Base-by-base conservation (phyloP, 78 protist genomes). In the Dictyostelium brefeldianum region DNA sequence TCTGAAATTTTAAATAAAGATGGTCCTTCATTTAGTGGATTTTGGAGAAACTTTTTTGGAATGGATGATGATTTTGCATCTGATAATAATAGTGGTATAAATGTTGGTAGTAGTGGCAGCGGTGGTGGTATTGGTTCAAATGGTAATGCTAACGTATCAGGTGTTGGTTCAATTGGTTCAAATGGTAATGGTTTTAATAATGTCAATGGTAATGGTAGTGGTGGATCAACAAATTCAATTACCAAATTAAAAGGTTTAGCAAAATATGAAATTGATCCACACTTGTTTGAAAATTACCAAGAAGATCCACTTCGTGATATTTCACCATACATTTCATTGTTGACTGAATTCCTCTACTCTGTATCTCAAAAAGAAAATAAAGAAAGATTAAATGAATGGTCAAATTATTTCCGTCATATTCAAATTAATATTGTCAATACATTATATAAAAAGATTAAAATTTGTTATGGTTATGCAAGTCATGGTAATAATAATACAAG, bases 361-460 rank as follows among this genome's bases (percentile, higher is more conserved):
- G 57, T 78, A 5, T 87, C 93, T 8, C 93, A 87, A 51, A 87
- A 64, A 64, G 93, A 87, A 73, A 64, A 53, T 7, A 87, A 65
- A 77, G 93, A 87, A 14, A 75, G 80, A 27, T 62, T 87, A 47
- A 77, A 15, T 48, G 93, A 87, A n/a, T 87, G 84, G 83, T 81
- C 93, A 36, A 77, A 43, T 20, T 41, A 22, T 41, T 87, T 75
- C 69, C 50, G 75, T 36, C 31, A 74, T 50, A 70, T 87, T 46
- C 93, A 87, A 70, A 77, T 87, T 50, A 74, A 77, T 27, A 56
- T 65, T 8, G 79, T 87, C 0, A 87, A 87, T n/a, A 18, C 5
- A 14, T 65, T 87, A 4, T 87, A 77, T 25, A 56, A 41, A 17
- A 43, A 29, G 10, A 64, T 87, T 50, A 57, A 67, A 62, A 77